Base-by-base conservation (phyloP, 345 rosid species). In the Erysimum cheiranthoides region DNA sequence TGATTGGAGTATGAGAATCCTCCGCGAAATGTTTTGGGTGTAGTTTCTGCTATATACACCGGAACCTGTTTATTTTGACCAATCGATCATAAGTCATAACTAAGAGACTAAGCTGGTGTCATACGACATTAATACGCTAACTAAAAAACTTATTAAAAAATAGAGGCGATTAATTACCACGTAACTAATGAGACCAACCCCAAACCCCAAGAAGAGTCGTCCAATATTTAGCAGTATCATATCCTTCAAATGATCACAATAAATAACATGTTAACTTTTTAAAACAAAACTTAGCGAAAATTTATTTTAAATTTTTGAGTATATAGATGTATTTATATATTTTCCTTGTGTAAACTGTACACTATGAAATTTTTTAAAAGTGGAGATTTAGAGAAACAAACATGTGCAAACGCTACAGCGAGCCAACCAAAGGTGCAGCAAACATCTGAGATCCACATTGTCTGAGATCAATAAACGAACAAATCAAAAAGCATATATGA, bases 21-120 rank as follows among this genome's bases (percentile, higher is more conserved):
- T 36, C 89, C 86, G 6, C 89, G 82, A 31, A 80, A 10, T 16
- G 50, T 28, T 53, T 82, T 75, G 3, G 86, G 86, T 43, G 85
- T 70, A 61, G 81, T 81, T 73, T 85, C 86, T 54, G 86, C 82
- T 56, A 82, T 78, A 39, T 85, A 85, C 27, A 82, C 82, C 8
- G 86, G 84, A 25, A 79, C 85, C 83, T 82, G 60, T 3, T 30
- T 32, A 8, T 30, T 62, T 21, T 47, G 10, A 36, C 49, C 42
- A 57, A 12, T 18, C 3, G 21, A 42, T 10, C 14, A 30, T 21
- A 21, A 21, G 25, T 21, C 25, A 21, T 21, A 21, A 21, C 25
- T 21, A 21, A 21, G 25, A 21, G 25, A 0, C 25, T 21, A 21
- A 21, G 25, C 25, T 21, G 9, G 8, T 36, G 18, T 13, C 53